Conservation (phyloP, 352 stramenopile species). For the Phytophthora brassicae region DNA sequence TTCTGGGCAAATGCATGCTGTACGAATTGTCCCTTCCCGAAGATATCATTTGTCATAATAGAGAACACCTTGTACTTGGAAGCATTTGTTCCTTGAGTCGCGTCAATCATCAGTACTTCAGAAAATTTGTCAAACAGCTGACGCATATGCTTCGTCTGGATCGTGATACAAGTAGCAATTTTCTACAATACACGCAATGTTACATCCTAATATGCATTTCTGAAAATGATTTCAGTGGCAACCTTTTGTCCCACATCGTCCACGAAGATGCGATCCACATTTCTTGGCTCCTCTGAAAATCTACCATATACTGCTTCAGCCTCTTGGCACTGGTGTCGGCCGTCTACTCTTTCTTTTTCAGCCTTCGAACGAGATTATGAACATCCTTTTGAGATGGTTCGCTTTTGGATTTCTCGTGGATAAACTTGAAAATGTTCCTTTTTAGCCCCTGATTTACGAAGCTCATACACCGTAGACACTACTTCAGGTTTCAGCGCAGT, state of each 20-base stretch:
- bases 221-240: too few relatives aligned
- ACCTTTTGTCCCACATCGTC: too few relatives aligned
- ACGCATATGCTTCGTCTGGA: conserved; percentile 13
- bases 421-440: conserved; percentile 5
- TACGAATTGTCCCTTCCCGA: conserved; percentile 23
- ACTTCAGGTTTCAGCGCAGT: neutral
- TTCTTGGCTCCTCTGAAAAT: too few relatives aligned
- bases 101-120: conserved; percentile 18
- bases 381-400: neutral
- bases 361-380: conserved; percentile 2
- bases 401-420: conserved; percentile 1
- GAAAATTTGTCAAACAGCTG: conserved; percentile 12
- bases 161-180: conserved; percentile 19
- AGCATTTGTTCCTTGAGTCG: conserved; percentile 19
- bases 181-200: neutral
- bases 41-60: conserved; percentile 16
- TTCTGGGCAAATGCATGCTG: conserved; percentile 29
- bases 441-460: neutral
- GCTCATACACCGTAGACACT: neutral
- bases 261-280: too few relatives aligned
- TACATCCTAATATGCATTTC: too few relatives aligned
- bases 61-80: conserved; percentile 25
- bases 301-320: too few relatives aligned
- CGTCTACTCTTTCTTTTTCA: neutral
- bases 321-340: neutral